A percentile compares a stretch with the other conserved stretches of the same genome.
Evolutionary conservation across 352 stramenopile species (phyloP).

Genomic region (Globisporangium perplexum): DNA sequence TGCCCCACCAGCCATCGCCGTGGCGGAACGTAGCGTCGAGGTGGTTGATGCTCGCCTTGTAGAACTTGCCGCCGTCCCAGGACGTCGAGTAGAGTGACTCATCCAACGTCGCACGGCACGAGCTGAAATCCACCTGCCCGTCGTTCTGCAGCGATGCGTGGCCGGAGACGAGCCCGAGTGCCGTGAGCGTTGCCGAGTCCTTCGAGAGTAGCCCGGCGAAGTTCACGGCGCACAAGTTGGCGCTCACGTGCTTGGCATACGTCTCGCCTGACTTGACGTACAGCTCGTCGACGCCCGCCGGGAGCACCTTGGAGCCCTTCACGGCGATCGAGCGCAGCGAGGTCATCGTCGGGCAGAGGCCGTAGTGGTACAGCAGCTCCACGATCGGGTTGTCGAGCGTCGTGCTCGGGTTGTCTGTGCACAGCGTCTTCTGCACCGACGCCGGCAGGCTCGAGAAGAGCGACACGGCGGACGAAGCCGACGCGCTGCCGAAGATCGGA

Average conservation of each 20-base stretch:
- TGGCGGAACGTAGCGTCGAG: slow-evolving; percentile 21
- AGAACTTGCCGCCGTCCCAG: slow-evolving; percentile 18
- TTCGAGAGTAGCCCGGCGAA: slow-evolving; percentile 14
- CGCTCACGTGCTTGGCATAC: slow-evolving; percentile 15
- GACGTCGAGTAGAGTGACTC: slow-evolving; percentile 8
- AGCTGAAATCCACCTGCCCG: slow-evolving; percentile 23
- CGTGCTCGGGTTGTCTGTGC: slow-evolving; percentile 10
- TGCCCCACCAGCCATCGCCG: slow-evolving; percentile 20
- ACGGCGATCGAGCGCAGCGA: slow-evolving; percentile 16
- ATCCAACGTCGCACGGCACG: slow-evolving; percentile 13
- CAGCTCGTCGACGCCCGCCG: slow-evolving; percentile 10
- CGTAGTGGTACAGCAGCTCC: slow-evolving; percentile 8
- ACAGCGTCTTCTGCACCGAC: slow-evolving; percentile 12
- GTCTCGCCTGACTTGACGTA: slow-evolving; percentile 11
- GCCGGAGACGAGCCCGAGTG: slow-evolving; percentile 13
- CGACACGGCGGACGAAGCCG: slow-evolving; percentile 10
- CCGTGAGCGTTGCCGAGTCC: slow-evolving; percentile 9
- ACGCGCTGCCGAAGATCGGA: slow-evolving; percentile 28
- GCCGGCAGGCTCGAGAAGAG: slow-evolving; percentile 14
- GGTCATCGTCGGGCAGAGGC: slow-evolving; percentile 15
- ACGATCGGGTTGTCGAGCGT: slow-evolving; percentile 9
- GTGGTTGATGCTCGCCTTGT: slow-evolving; percentile 29
- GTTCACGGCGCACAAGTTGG: slow-evolving; percentile 21
- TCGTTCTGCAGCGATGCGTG: slow-evolving; percentile 22
- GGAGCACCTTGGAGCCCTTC: slow-evolving; percentile 12